Evolutionary conservation across 257 asterid genomes (phyloP).

Genomic region (Haberlea rhodopensis): DNA sequence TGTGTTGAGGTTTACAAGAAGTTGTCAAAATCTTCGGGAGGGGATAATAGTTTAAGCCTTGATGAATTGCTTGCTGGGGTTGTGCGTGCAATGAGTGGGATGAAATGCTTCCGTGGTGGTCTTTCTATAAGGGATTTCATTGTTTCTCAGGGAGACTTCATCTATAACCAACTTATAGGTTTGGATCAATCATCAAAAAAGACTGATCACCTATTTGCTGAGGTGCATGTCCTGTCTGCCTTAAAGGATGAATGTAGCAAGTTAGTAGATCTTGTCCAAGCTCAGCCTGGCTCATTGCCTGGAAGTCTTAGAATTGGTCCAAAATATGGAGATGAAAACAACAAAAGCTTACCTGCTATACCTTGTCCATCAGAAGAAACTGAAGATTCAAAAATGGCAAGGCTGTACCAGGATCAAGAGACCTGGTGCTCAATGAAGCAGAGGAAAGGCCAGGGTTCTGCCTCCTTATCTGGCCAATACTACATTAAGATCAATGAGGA

Average conservation of each 20-base stretch:
- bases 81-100: conserved; percentile 75
- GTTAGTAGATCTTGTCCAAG: conserved; percentile 31
- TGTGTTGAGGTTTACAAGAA: conserved; percentile 79
- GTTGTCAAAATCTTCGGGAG: conserved; percentile 64
- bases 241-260: conserved; percentile 63
- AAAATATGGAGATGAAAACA: conserved; percentile 35
- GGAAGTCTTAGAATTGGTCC: conserved; percentile 63
- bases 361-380: conserved; percentile 49
- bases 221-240: conserved; percentile 57
- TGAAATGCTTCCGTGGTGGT: conserved; percentile 71
- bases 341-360: conserved; percentile 25
- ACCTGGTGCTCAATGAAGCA: conserved; percentile 75
- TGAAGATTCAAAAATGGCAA: conserved; percentile 71
- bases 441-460: conserved; percentile 51
- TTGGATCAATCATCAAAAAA: conserved; percentile 76
- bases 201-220: conserved; percentile 52
- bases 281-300: conserved; percentile 33
- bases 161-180: conserved; percentile 77
- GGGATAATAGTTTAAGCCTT: conserved; percentile 55
- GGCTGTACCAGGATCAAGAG: conserved; percentile 80
- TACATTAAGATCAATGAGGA: conserved; percentile 93
- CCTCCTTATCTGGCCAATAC: conserved; percentile 54
- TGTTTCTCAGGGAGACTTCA: conserved; percentile 79
- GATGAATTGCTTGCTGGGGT: conserved; percentile 91
- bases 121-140: conserved; percentile 69